These are phyloP conservation scores for Aspergillus taichungensis DNA, from an alignment of 495 filamentous ascomycete species.

Conservation along the genomic window DNA sequence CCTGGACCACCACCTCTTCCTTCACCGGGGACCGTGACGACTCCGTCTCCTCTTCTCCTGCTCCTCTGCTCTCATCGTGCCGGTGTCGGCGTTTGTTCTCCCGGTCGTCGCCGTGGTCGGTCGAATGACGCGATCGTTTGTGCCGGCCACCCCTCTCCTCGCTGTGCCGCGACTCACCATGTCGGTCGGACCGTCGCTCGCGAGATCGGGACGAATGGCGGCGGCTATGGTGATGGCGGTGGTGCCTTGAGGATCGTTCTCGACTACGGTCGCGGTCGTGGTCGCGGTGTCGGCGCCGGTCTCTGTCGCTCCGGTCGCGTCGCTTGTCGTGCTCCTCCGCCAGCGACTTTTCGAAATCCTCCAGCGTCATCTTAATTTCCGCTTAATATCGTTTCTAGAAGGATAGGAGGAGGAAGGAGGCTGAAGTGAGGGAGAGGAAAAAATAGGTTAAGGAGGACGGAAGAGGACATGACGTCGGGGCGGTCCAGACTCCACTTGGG, in stretches of 20 bases:
- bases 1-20: slow-evolving; percentile 15
- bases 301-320: slow-evolving; percentile 26
- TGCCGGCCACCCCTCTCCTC: slow-evolving; percentile 42
- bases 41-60: slow-evolving; percentile 9
- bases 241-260: slow-evolving; percentile 27
- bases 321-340: slow-evolving; percentile 31
- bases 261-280: slow-evolving; percentile 32
- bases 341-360: slow-evolving; percentile 47
- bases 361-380: slow-evolving; percentile 37
- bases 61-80: slow-evolving; percentile 18
- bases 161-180: slow-evolving; percentile 26
- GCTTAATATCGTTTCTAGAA: neutral
- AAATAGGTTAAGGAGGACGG: slow-evolving; percentile 12
- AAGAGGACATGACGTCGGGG: slow-evolving; percentile 28
- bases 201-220: slow-evolving; percentile 39
- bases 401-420: neutral
- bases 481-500: slow-evolving; percentile 25
- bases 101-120: slow-evolving; percentile 33
- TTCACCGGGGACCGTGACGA: slow-evolving; percentile 9
- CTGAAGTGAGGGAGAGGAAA: slow-evolving; percentile 5
- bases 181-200: slow-evolving; percentile 23
- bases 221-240: slow-evolving; percentile 32
- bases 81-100: slow-evolving; percentile 31
- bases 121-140: slow-evolving; percentile 45
- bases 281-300: slow-evolving; percentile 27